Base-by-base conservation (phyloP, 305 asterid genomes). In the Rubia balearica region DNA sequence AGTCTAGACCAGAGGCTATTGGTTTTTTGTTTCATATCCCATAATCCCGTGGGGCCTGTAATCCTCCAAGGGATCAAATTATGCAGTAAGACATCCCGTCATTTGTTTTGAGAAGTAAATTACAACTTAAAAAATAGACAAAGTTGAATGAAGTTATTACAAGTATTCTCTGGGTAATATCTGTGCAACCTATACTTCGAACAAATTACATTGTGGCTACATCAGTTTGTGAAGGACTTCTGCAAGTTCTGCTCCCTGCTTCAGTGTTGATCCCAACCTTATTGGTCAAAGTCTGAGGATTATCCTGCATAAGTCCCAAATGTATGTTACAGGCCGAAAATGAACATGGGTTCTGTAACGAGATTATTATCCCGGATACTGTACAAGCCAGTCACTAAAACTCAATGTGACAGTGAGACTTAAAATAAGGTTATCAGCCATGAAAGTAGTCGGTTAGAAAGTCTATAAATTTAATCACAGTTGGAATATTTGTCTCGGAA, bases 271-370 rank as follows among this genome's bases (percentile, higher is more conserved):
- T 27, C 55, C 2, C 67, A 2, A 27, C 51, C 42, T 53, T 30
- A 9, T 12, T 41, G 4, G 27, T 36, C 21, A 45, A 30, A 19
- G 27, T 67, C 19, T 10, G 71, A 4, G 46, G 24, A 17, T 27
- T 45, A 14, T 46, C 72, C 77, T 73, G 68, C 77, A 73, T 66
- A 59, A 59, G 49, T 7, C 62, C 17, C 38, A 40, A 45, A 65
- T 9, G 10, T 19, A 7, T 6, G n/a, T 57, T 11, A 30, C 13
- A 3, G 16, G 4, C 45, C 7, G 8, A 56, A 10, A 55, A 11
- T 55, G 22, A 41, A 38, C 6, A n/a, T 2, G 42, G 0, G 16
- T 46, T 67, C 43, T 27, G 13, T 13, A 7, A 57, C 42, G 38
- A 71, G 68, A 45, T 61, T 17, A 45, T 43, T 60, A 41, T 61